phyloP scores from a whole-genome alignment of 768 basidiomycete species.

The Leccinum broughii region DNA sequence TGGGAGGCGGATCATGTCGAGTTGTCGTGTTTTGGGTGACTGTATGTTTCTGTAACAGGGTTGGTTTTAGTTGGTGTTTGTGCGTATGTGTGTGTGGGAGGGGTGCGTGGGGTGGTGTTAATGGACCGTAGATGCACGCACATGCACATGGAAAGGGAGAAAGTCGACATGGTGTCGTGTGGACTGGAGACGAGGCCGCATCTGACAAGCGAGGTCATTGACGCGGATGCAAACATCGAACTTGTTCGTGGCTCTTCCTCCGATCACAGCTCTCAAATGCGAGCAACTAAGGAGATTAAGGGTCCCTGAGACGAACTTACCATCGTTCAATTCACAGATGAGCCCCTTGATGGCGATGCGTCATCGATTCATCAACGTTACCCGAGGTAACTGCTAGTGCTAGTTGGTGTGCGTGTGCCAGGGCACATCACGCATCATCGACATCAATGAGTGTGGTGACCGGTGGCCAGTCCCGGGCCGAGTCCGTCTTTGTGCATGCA shows the following conservation, averaged over 20 bases:
- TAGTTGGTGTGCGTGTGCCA: background rate
- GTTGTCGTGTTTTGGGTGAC: slow-evolving; percentile 9
- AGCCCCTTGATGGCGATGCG: too few species aligned
- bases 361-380: background rate
- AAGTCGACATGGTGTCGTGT: background rate
- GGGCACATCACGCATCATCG: background rate
- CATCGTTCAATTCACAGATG: too few species aligned
- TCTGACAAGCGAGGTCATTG: background rate
- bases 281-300: background rate
- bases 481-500: background rate
- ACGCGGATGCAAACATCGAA: background rate
- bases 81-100: background rate
- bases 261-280: background rate
- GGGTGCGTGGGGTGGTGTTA: background rate
- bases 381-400: background rate
- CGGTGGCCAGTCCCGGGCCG: too few species aligned
- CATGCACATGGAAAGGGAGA: background rate
- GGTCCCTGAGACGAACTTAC: too few species aligned
- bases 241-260: too few species aligned
- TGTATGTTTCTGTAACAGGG: slow-evolving; percentile 2
- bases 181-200: background rate
- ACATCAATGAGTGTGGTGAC: background rate
- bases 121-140: background rate
- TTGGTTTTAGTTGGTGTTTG: background rate
- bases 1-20: slow-evolving; percentile 1